Evolutionary conservation across 2,329 filamentous ascomycete species (phyloP).

Genomic region (Paecilomyces fulvus): DNA sequence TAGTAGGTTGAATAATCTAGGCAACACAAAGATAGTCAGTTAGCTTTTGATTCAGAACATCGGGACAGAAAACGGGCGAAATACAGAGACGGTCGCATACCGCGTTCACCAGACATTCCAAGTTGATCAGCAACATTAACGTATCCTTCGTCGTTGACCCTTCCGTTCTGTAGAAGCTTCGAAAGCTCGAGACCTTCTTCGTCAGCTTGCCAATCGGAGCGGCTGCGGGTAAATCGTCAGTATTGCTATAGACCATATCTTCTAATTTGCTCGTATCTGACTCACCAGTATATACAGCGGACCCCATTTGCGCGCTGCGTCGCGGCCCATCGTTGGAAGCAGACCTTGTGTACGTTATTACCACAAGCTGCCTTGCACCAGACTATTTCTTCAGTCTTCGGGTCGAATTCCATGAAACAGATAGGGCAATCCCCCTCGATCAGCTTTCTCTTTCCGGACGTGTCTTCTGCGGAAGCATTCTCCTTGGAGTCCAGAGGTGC

Average conservation of each 20-base stretch:
- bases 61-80: slow-evolving; percentile 4
- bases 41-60: neutral
- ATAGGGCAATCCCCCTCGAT: slow-evolving; percentile 56
- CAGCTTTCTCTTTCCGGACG: slow-evolving; percentile 46
- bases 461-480: slow-evolving; percentile 24
- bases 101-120: slow-evolving; percentile 30
- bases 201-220: slow-evolving; percentile 32
- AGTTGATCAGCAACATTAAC: slow-evolving; percentile 37
- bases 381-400: slow-evolving; percentile 38
- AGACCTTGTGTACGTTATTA: slow-evolving; percentile 53
- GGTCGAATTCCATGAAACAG: slow-evolving; percentile 50
- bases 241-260: neutral
- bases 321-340: slow-evolving; percentile 47
- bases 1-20: slow-evolving; percentile 36
- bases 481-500: slow-evolving; percentile 44
- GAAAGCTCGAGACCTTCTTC: slow-evolving; percentile 20
- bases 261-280: neutral
- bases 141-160: slow-evolving; percentile 32
- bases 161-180: slow-evolving; percentile 20
- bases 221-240: slow-evolving; percentile 17
- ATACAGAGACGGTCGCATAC: slow-evolving; percentile 23
- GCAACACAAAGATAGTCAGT: neutral
- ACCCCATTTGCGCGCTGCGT: slow-evolving; percentile 25
- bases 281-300: slow-evolving; percentile 40
- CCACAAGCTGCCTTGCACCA: slow-evolving; percentile 56